These are phyloP conservation scores for Nicotiana tabacum DNA, from an alignment of 257 asterid genomes.

Conservation along the genomic window DNA sequence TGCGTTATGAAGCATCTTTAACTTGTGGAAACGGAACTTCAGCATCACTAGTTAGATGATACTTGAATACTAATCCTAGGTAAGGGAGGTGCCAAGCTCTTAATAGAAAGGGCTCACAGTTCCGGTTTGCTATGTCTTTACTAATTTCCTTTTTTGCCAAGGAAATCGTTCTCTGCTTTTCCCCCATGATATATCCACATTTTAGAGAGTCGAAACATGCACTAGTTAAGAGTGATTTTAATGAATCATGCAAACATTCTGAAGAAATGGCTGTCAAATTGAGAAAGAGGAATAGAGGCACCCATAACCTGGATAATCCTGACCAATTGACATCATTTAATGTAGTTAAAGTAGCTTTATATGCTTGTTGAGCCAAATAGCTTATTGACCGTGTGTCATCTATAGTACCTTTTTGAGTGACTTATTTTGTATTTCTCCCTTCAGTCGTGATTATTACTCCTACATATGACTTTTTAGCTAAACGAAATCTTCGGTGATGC, in stretches of 20 bases:
- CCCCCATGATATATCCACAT: not conserved
- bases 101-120: not conserved
- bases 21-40: not conserved
- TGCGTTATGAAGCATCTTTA: not conserved
- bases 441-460: not conserved
- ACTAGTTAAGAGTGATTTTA: not conserved
- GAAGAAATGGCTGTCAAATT: not conserved
- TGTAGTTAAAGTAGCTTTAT: not conserved
- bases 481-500: conserved; percentile 2
- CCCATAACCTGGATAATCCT: not conserved
- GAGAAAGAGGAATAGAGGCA: not conserved
- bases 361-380: not conserved
- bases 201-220: not conserved
- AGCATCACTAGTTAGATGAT: not conserved
- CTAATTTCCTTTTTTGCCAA: not conserved
- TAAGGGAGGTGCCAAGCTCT: not conserved
- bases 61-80: not conserved
- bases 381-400: not conserved
- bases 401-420: not conserved
- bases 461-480: not conserved
- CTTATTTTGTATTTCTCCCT: not conserved
- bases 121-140: not conserved
- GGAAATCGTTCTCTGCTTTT: not conserved
- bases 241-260: not conserved
- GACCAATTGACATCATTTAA: not conserved